Evolutionary conservation across 2,329 filamentous ascomycete species (phyloP), one percentile per base, ranked within the genome.

Genomic region (Paecilomyces niveus): DNA sequence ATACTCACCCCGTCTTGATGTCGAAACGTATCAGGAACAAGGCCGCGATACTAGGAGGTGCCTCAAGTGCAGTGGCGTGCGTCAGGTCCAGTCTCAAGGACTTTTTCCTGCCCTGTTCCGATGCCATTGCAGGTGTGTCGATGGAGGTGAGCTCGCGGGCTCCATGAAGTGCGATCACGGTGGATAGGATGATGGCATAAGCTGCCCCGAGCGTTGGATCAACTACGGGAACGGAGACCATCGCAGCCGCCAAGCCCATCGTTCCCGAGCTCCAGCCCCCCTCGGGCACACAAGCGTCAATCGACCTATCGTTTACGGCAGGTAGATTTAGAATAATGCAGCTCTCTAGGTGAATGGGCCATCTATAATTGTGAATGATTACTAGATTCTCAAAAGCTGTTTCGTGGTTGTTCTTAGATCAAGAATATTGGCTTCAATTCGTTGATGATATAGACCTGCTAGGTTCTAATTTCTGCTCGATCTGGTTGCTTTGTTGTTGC

Each of bases 1-100:
- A 56, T 54, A 58, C 73, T 75, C 88, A 96, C 79, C 92, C 92
- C 68, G 91, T 88, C 74, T 92, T 94, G 77, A 93, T 89, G 75
- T 96, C 92, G 77, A 96, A 96, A 70, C 89, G 86, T 75, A 96
- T 93, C 62, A 96, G 82, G 74, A 96, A 96, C 35, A 95, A 82
- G 32, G 91, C 91, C 45, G 88, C 87, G 68, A 93, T 85, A 56
- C 72, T 69, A 22, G 79, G 79, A 26, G 75, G 75, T 60, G 72
- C 67, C 58, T 75, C 74, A 58, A 68, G 63, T 24, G 65, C 58
- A 62, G 68, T 61, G 26, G 61, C 63, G 58, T 67, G 67, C 59
- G 70, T 67, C 57, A 73, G 58, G 60, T 76, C 74, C 59, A 73
- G 69, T 55, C 67, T 68, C 61, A 70, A 55, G 56, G 69, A 65